Evolutionary conservation across 371 early-diverging fungal species (phyloP).

Genomic region (Apophysomyces sp.): DNA sequence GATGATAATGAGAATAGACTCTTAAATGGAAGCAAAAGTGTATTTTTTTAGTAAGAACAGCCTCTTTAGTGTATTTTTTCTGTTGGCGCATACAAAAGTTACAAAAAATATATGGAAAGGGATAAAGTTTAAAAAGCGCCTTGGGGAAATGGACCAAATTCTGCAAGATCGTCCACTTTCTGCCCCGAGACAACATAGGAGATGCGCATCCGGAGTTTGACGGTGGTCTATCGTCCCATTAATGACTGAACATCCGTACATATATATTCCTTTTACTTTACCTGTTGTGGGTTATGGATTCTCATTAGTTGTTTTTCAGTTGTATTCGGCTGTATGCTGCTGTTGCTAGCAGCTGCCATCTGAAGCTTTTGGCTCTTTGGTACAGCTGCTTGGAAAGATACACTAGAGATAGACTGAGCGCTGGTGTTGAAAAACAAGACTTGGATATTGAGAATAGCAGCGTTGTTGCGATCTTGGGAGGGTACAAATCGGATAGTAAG

Average conservation of each 20-base stretch:
- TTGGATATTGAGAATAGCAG: constrained; percentile 63
- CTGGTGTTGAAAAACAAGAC: constrained; percentile 72
- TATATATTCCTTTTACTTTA: constrained; percentile 16
- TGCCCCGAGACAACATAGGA: constrained; percentile 59
- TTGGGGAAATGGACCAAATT: constrained; percentile 78
- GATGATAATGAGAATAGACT: no score
- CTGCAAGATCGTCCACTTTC: constrained; percentile 72
- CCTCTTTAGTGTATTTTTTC: not conserved
- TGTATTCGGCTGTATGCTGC: constrained; percentile 54
- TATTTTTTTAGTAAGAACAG: no score
- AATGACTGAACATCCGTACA: not conserved
- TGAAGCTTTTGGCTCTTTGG: constrained; percentile 86
- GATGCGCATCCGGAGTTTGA: constrained; percentile 76
- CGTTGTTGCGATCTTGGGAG: constrained; percentile 55
- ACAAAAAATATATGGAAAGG: not conserved
- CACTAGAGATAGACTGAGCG: constrained; percentile 46
- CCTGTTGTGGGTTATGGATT: constrained; percentile 86
- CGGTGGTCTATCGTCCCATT: constrained; percentile 50
- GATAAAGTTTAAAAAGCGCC: constrained; percentile 34
- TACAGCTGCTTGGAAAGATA: constrained; percentile 93
- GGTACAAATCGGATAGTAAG: constrained; percentile 71
- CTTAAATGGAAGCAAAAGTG: no score
- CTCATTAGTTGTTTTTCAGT: constrained; percentile 78
- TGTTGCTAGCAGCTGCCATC: constrained; percentile 78
- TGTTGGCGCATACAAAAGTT: not conserved